Evolutionary conservation across 169 alveolate genomes (phyloP), one percentile per base, ranked within the genome.

Genomic region (Amoebophrya sp.): DNA sequence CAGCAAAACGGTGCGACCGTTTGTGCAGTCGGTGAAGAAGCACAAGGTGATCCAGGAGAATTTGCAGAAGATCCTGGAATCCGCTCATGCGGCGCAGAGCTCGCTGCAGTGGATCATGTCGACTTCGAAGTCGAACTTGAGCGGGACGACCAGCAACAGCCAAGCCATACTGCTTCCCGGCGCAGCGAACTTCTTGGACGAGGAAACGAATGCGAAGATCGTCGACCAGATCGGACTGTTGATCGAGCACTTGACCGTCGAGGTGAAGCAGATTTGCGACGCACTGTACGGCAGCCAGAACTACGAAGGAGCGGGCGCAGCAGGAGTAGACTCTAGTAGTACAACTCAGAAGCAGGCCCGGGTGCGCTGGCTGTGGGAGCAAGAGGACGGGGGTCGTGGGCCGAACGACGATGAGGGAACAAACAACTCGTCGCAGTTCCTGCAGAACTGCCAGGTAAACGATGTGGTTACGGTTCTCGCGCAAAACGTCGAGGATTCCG

Each of bases 231-330:
- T 66, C 83, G 1, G 32, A 3, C 12, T 0, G 10, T 0, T 66
- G 38, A 66, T 66, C 29, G 83, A 66, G 83, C 83, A 66, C 39
- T 25, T 66, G 35, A 25, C 83, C 32, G 0, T 25, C 83, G 83
- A 66, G 18, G 83, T 66, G 38, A 66, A n/a, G 83, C 83, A 66
- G 32, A 66, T 66, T 25, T 66, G 83, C 83, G 83, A 66, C 83
- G 83, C 83, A 2, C 83, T 66, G 35, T 66, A 66, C 83, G 83
- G 83, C 7, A 25, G 32, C 0, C 83, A 66, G 83, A n/a, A 66
- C 35, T 66, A 66, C 35, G 18, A 7, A 12, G 32, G 32, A 25
- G 83, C 1, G 32, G 35, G 12, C 1, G 83, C 10, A 0, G 83
- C 32, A 3, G 83, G 83, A 66, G 38, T 0, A 7, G 12, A 2